A percentile compares a stretch with the other conserved stretches of the same genome.
These are phyloP conservation scores for Alternaria incomplexa DNA, from an alignment of 2,329 filamentous ascomycete genomes.

Conservation along the genomic window DNA sequence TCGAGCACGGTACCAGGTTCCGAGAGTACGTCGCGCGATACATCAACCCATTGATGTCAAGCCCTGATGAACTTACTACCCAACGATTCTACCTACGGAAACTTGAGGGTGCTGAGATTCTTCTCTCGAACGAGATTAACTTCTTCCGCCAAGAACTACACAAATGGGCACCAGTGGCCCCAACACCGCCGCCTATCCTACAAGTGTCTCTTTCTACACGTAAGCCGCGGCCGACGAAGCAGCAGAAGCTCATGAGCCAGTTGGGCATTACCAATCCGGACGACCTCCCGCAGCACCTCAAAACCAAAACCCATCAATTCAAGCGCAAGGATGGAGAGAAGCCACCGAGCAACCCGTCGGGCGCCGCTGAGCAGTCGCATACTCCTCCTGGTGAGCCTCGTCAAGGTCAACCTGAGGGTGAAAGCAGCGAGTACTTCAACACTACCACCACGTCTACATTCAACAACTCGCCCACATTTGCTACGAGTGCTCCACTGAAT, in stretches of 20 bases:
- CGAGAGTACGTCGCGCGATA: slow-evolving; percentile 80
- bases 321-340: slow-evolving; percentile 66
- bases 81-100: slow-evolving; percentile 96
- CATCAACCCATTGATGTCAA: slow-evolving; percentile 81
- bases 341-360: slow-evolving; percentile 38
- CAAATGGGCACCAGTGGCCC: slow-evolving; percentile 90
- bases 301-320: slow-evolving; percentile 65
- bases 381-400: slow-evolving; percentile 47
- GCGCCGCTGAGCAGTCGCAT: slow-evolving; percentile 45
- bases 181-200: slow-evolving; percentile 81
- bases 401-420: slow-evolving; percentile 33
- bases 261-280: slow-evolving; percentile 90
- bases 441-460: slow-evolving; percentile 31
- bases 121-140: slow-evolving; percentile 93
- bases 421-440: slow-evolving; percentile 42
- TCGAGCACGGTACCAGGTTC: slow-evolving; percentile 83
- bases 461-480: slow-evolving; percentile 45
- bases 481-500: slow-evolving; percentile 36
- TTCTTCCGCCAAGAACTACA: slow-evolving; percentile 96
- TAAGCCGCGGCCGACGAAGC: slow-evolving; percentile 94
- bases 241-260: slow-evolving; percentile 91
- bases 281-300: slow-evolving; percentile 81
- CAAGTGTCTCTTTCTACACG: slow-evolving; percentile 89
- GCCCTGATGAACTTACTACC: slow-evolving; percentile 83
- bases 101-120: slow-evolving; percentile 93